A percentile compares a stretch with the other conserved stretches of the same genome.
phyloP scores from a whole-genome alignment of 257 asterid genomes.

The Salvia rosmarinus region DNA sequence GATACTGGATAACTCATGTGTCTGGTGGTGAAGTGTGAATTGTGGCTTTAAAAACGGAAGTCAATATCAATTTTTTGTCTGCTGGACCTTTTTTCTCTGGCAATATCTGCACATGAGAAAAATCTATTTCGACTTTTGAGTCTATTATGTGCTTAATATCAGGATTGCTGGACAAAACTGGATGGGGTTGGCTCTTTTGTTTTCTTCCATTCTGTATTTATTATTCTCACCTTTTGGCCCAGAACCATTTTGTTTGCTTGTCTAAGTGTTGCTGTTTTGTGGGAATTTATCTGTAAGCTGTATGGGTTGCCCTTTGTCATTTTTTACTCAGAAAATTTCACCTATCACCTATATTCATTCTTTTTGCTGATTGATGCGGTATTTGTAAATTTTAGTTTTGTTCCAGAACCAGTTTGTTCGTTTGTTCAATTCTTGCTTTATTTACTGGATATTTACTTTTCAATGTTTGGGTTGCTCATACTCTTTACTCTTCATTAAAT shows the following conservation, averaged over 20 bases:
- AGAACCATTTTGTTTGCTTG: slow-evolving; percentile 60
- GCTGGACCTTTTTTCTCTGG: slow-evolving; percentile 27
- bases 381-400: slow-evolving; percentile 42
- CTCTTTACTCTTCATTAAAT: slow-evolving; percentile 29
- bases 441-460: slow-evolving; percentile 29
- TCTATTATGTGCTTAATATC: slow-evolving; percentile 42
- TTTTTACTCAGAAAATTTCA: slow-evolving; percentile 2
- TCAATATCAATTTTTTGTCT: slow-evolving; percentile 17
- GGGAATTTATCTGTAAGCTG: slow-evolving; percentile 16
- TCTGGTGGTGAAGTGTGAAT: slow-evolving; percentile 15
- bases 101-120: slow-evolving; percentile 19
- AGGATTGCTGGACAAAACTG: slow-evolving; percentile 51
- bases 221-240: slow-evolving; percentile 63
- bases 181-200: slow-evolving; percentile 53
- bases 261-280: slow-evolving; percentile 38
- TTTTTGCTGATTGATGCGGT: slow-evolving; percentile 25
- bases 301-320: slow-evolving; percentile 13
- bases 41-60: slow-evolving; percentile 15
- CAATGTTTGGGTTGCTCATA: slow-evolving; percentile 16
- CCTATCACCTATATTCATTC: neutral
- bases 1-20: slow-evolving; percentile 25
- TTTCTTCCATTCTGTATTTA: slow-evolving; percentile 58
- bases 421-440: slow-evolving; percentile 46
- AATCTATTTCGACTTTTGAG: slow-evolving; percentile 9
- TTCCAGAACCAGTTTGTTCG: slow-evolving; percentile 50